These are phyloP conservation scores for Mycena leptocephala DNA, from an alignment of 768 basidiomycete species.

Conservation along the genomic window DNA sequence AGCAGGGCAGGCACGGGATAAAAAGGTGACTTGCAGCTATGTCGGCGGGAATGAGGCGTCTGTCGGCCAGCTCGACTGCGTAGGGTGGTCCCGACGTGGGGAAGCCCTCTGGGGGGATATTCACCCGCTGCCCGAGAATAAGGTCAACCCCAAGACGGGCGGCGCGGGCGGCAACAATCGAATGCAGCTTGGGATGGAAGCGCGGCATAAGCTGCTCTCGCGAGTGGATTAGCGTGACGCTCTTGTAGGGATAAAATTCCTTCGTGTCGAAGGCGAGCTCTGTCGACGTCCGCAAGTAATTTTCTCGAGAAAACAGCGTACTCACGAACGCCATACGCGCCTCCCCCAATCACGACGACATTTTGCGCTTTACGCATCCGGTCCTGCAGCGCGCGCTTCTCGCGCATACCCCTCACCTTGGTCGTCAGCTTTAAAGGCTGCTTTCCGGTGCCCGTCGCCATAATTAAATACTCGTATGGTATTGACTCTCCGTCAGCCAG, in stretches of 20 bases:
- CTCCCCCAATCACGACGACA: slow-evolving; percentile 71
- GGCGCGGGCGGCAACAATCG: slow-evolving; percentile 46
- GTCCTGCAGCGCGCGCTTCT: slow-evolving; percentile 44
- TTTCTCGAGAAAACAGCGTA: neutral
- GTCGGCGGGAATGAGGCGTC: slow-evolving; percentile 55
- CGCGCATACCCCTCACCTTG: slow-evolving; percentile 47
- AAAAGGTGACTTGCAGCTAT: slow-evolving; percentile 52
- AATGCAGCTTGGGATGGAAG: slow-evolving; percentile 58
- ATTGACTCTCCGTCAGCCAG: slow-evolving; percentile 42
- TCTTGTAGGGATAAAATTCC: slow-evolving; percentile 56
- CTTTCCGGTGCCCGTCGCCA: slow-evolving; percentile 52
- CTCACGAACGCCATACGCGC: slow-evolving; percentile 73
- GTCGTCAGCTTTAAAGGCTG: slow-evolving; percentile 32
- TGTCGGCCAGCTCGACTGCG: slow-evolving; percentile 54
- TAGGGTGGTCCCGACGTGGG: slow-evolving; percentile 44
- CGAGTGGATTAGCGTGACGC: slow-evolving; percentile 65
- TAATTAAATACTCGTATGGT: slow-evolving; percentile 50
- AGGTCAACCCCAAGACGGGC: slow-evolving; percentile 52
- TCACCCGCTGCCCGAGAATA: slow-evolving; percentile 55
- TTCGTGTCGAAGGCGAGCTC: slow-evolving; percentile 66
- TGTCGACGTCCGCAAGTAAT: slow-evolving; percentile 34
- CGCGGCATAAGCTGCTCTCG: slow-evolving; percentile 60
- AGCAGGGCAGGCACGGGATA: neutral
- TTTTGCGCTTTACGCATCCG: slow-evolving; percentile 52
- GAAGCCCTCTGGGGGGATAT: slow-evolving; percentile 44